phyloP scores from a whole-genome alignment of 495 filamentous ascomycete species.

The Aspergillus saccharolyticus region DNA sequence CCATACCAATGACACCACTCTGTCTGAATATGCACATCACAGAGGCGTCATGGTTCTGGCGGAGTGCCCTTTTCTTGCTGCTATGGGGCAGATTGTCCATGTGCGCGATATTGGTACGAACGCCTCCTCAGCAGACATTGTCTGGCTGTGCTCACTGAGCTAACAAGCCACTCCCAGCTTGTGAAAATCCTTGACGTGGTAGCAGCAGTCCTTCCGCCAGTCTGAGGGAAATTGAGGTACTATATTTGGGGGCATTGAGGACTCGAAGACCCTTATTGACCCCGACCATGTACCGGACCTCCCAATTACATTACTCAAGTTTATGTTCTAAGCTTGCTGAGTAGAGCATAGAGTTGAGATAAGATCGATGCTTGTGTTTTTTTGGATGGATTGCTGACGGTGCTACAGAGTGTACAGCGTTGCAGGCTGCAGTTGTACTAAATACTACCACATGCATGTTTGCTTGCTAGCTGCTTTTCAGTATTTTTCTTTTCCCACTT shows the following conservation, averaged over 20 bases:
- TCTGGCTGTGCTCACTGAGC: neutral
- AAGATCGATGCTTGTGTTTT: conserved; percentile 2
- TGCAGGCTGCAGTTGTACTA: too few relatives aligned
- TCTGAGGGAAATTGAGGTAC: conserved; percentile 3
- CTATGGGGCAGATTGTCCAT: neutral
- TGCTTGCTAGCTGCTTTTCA: neutral
- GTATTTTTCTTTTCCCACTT: neutral
- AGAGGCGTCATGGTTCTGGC: neutral
- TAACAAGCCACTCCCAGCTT: neutral
- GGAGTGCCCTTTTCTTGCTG: neutral
- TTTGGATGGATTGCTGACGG: neutral
- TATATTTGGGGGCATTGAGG: neutral
- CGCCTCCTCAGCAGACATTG: neutral
- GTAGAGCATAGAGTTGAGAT: neutral
- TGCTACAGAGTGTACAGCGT: neutral
- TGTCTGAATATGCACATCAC: neutral
- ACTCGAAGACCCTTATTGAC: neutral
- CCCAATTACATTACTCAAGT: neutral
- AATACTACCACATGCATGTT: neutral
- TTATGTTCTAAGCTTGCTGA: neutral
- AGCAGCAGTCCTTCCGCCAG: neutral
- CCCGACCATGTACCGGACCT: neutral
- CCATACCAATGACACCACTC: neutral
- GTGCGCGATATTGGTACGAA: neutral
- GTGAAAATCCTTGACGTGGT: neutral